Conservation (phyloP, 768 basidiomycete species). For the Panellus pusillus region DNA sequence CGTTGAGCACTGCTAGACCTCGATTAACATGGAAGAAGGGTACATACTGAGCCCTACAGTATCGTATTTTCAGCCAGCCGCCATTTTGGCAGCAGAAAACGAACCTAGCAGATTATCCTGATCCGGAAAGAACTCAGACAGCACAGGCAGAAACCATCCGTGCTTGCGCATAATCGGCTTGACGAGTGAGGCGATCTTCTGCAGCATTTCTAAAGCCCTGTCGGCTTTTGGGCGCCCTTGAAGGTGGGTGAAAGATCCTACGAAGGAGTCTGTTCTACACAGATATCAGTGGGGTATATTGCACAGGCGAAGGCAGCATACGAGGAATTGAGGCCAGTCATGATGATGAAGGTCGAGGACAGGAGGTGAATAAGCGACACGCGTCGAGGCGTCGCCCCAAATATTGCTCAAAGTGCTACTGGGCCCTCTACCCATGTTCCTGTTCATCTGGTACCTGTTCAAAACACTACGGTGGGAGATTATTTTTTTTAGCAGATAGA, state of each 20-base stretch:
- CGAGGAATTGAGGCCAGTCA: too few species aligned
- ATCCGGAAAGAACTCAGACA: conserved; percentile 88
- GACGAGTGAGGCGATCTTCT: conserved; percentile 73
- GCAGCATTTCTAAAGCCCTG: conserved; percentile 65
- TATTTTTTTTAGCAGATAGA: too few species aligned
- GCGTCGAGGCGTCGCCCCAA: too few species aligned
- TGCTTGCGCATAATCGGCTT: conserved; percentile 94
- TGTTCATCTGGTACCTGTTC: too few species aligned
- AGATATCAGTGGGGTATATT: not conserved
- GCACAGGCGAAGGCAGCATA: too few species aligned
- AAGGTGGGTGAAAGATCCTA: conserved; percentile 71
- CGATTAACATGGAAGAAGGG: not conserved
- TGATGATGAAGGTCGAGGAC: too few species aligned
- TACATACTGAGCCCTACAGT: conserved; percentile 39
- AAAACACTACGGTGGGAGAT: too few species aligned
- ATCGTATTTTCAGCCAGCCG: not conserved
- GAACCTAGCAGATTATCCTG: conserved; percentile 70
- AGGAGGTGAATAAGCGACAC: too few species aligned
- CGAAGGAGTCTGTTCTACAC: conserved; percentile 44
- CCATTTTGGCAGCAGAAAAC: conserved; percentile 23
- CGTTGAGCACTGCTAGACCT: conserved; percentile 4
- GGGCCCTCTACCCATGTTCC: too few species aligned
- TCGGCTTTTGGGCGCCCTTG: conserved; percentile 66
- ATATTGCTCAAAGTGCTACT: too few species aligned
- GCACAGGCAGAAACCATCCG: conserved; percentile 72